A percentile compares a stretch with the other conserved stretches of the same genome.
Conservation (phyloP, 306 rosid species). For the Prunus mume region DNA sequence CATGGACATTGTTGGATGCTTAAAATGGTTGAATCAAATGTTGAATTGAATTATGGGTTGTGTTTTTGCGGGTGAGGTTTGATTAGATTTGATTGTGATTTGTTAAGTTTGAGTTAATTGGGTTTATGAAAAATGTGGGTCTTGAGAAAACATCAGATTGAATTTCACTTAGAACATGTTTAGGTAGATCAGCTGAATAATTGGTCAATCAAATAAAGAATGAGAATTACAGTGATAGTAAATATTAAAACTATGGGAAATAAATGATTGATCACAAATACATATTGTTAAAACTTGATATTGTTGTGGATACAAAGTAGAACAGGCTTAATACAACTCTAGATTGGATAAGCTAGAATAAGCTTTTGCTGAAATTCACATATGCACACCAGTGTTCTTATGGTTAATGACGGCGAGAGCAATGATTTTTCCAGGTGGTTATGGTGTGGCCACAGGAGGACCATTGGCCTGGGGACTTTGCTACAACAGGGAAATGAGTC, state of each 20-base stretch:
- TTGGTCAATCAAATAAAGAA: neutral
- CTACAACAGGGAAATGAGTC: slow-evolving; percentile 94
- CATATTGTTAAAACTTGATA: neutral
- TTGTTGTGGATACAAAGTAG: neutral
- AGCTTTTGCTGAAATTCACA: neutral
- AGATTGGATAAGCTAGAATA: neutral
- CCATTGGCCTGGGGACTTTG: slow-evolving; percentile 95
- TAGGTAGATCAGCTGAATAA: neutral
- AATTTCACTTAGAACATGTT: neutral
- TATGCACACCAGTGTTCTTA: neutral
- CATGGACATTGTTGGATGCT: neutral
- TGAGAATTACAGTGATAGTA: neutral
- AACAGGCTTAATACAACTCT: neutral
- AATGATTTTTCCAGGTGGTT: slow-evolving; percentile 70
- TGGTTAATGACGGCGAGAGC: slow-evolving; percentile 12
- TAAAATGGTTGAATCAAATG: neutral
- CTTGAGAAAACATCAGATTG: neutral
- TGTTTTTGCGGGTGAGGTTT: neutral
- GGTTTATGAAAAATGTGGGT: neutral
- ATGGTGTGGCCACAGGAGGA: slow-evolving; percentile 97
- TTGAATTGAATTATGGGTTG: neutral
- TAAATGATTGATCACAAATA: neutral
- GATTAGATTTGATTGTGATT: neutral
- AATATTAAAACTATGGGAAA: neutral
- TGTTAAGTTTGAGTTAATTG: neutral